Percentiles rank a stretch among this genome's conserved stretches.
phyloP scores from a whole-genome alignment of 352 stramenopile genomes.

The Phytopythium oedochilum region DNA sequence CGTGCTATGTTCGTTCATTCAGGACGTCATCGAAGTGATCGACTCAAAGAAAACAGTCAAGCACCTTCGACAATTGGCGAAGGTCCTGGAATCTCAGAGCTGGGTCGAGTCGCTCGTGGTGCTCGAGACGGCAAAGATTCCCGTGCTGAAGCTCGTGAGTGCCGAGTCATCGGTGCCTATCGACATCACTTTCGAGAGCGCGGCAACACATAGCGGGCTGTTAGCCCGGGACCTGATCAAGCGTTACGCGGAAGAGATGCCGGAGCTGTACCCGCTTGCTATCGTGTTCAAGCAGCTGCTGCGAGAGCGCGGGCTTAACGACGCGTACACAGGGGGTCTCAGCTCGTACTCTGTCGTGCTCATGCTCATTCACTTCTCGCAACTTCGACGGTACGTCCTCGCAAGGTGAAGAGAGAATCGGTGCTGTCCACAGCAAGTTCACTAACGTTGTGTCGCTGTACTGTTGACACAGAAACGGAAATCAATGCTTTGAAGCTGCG shows the following conservation, averaged over 20 bases:
- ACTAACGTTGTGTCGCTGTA: no score
- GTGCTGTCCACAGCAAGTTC: no score
- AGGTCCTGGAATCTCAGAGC: conserved; percentile 45
- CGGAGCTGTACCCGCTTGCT: conserved; percentile 84
- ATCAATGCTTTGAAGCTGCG: conserved; percentile 44
- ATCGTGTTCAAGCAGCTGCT: conserved; percentile 91
- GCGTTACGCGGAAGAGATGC: conserved; percentile 73
- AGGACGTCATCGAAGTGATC: conserved; percentile 61
- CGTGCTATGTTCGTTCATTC: no score
- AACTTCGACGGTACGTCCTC: conserved; percentile 46
- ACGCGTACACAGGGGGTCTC: conserved; percentile 88
- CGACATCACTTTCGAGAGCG: conserved; percentile 83
- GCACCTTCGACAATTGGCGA: conserved; percentile 53
- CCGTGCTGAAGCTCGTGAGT: conserved; percentile 79
- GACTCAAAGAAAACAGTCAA: conserved; percentile 49
- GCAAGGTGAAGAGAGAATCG: neutral
- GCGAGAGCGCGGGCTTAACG: conserved; percentile 86
- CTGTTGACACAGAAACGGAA: conserved; percentile 22
- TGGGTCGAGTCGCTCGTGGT: conserved; percentile 84
- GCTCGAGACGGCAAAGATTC: conserved; percentile 80
- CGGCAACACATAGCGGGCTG: conserved; percentile 76
- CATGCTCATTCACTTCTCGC: conserved; percentile 88
- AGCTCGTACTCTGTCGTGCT: conserved; percentile 92
- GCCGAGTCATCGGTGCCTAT: conserved; percentile 73
- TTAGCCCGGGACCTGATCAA: conserved; percentile 84